Evolutionary conservation across 345 rosid genomes (phyloP), one percentile per base, ranked within the genome.

Genomic region (Eucalyptus sp.): DNA sequence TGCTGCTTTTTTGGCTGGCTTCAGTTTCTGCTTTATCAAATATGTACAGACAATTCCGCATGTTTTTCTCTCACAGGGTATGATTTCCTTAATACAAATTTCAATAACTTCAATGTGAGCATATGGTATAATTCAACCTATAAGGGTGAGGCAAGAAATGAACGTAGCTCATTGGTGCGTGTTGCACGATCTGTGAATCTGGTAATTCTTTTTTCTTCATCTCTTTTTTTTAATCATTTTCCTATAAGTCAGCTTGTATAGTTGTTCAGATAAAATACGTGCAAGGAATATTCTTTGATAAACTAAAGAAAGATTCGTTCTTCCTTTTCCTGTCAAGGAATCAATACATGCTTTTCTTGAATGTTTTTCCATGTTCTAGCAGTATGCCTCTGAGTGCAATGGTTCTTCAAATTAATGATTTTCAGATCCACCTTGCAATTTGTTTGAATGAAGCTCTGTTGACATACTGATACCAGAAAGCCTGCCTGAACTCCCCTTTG

Each of bases 41-140:
- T 43, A 43, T 31, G 14, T 62, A n/a, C 5, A 13, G 41, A 89
- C 89, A 86, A 86, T 86, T 24, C 87, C 31, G 15, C 60, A n/a
- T 50, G 51, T 86, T 48, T 48, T 15, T 56, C 44, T 15, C 14
- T 56, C 27, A 22, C 41, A 31, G 44, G 89, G 88, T 97, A 96
- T 89, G 99, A 97, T 95, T 93, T 96, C 91, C 91, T 94, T 90
- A 93, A 97, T 92, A 93, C 99, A 48, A 81, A 94, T 87, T 86
- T 29, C 31, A 93, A 37, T 76, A 94, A 88, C 86, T 96, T 94
- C 89, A 96, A 96, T 81, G 95, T 94, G 91, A 94, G 88, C 90
- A 90, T 96, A 86, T 95, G 99, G 99, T 97, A 95, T 92, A 97
- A 97, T 91, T 93, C 97, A 64, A 95, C 97, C 37, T 92, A 90